These are phyloP conservation scores for Hypholoma fasciculare DNA, from an alignment of 768 basidiomycete species.

Conservation along the genomic window DNA sequence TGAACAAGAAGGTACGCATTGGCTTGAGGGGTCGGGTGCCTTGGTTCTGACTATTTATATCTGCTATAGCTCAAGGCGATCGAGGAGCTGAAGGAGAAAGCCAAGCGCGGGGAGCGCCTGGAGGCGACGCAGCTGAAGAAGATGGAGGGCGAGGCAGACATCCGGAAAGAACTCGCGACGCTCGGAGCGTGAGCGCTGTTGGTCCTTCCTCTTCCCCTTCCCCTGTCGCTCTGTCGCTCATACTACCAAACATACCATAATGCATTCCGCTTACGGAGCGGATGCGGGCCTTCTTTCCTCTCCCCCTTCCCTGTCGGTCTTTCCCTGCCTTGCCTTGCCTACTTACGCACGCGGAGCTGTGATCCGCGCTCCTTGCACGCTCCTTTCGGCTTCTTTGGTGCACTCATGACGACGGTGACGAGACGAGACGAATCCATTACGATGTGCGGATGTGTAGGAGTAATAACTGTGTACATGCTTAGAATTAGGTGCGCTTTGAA, in stretches of 20 bases:
- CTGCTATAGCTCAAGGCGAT: slow-evolving; percentile 88
- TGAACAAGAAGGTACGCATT: slow-evolving; percentile 87
- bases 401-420: neutral
- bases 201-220: no score
- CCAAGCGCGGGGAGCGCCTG: slow-evolving; percentile 84
- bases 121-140: slow-evolving; percentile 97
- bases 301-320: neutral
- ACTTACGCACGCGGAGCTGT: neutral
- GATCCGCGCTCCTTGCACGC: neutral
- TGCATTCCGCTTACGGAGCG: neutral
- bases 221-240: neutral
- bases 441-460: neutral
- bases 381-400: neutral
- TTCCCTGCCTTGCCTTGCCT: neutral
- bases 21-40: neutral
- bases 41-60: neutral
- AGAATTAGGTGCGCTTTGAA: neutral
- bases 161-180: slow-evolving; percentile 72
- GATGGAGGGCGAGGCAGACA: slow-evolving; percentile 88
- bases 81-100: slow-evolving; percentile 94
- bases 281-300: neutral
- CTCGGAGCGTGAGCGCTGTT: slow-evolving; percentile 25
- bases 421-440: neutral
- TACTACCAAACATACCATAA: neutral
- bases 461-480: neutral